Conservation (phyloP, 2,329 filamentous ascomycete species). For the Diplocarpon rosae region DNA sequence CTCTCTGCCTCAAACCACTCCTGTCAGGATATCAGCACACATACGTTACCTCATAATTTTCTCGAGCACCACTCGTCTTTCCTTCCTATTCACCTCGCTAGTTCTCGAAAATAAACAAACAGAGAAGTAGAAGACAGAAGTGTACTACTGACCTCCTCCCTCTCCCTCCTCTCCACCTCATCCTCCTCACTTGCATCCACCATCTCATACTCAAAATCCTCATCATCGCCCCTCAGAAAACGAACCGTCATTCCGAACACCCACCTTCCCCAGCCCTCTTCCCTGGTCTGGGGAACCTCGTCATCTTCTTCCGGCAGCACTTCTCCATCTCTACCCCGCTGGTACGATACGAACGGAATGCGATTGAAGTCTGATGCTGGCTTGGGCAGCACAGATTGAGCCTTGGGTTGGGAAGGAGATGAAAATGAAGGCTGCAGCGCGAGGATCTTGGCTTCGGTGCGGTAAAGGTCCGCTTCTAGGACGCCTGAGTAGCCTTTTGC, state of each 20-base stretch:
- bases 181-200: constrained; percentile 28
- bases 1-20: constrained; percentile 20
- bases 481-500: constrained; percentile 28
- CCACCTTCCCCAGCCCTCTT: constrained; percentile 27
- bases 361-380: background rate
- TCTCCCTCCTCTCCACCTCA: constrained; percentile 25
- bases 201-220: constrained; percentile 26
- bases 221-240: constrained; percentile 27
- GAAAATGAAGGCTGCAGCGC: constrained; percentile 14
- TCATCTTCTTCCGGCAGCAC: constrained; percentile 25
- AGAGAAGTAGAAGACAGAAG: too few species aligned
- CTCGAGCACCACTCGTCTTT: too few species aligned
- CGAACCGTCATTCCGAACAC: constrained; percentile 27
- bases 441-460: constrained; percentile 27
- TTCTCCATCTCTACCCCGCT: constrained; percentile 19
- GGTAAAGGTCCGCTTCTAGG: constrained; percentile 28
- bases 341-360: constrained; percentile 21
- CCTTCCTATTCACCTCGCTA: constrained; percentile 4
- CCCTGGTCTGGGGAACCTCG: constrained; percentile 24
- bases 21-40: too few species aligned
- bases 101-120: constrained; percentile 29
- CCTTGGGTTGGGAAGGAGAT: background rate
- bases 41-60: too few species aligned
- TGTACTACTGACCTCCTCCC: constrained; percentile 18
- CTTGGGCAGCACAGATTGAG: background rate